Conservation (phyloP, 169 alveolate genomes). For the Cryptosporidium sp. region DNA sequence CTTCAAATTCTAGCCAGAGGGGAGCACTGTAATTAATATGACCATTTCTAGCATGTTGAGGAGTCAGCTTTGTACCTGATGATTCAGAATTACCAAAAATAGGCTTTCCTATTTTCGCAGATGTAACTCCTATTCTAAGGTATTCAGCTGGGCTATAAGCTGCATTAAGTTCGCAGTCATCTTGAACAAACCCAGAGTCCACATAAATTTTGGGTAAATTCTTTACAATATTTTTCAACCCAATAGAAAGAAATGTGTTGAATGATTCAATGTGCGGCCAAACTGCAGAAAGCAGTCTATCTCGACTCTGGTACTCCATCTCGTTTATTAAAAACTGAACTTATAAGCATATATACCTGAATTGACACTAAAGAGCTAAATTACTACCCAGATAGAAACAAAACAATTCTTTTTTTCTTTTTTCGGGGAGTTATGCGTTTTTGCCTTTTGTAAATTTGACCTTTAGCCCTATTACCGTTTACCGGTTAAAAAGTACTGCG, state of each 20-base stretch:
- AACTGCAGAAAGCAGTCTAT: slow-evolving; percentile 66
- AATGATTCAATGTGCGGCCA: slow-evolving; percentile 75
- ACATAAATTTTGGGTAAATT: slow-evolving; percentile 58
- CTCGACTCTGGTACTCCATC: slow-evolving; percentile 68
- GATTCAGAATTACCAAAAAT: slow-evolving; percentile 74
- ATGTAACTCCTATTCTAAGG: slow-evolving; percentile 44
- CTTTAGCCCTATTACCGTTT: background rate
- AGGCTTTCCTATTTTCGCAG: slow-evolving; percentile 70
- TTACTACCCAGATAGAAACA: background rate
- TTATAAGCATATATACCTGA: slow-evolving; percentile 25
- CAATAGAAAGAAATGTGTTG: slow-evolving; percentile 44
- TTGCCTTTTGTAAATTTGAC: slow-evolving; percentile 33
- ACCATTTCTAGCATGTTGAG: slow-evolving; percentile 92
- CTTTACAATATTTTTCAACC: slow-evolving; percentile 52
- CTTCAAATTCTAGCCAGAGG: slow-evolving; percentile 87
- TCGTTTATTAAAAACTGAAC: background rate
- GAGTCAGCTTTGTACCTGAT: slow-evolving; percentile 84
- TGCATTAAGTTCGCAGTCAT: slow-evolving; percentile 64
- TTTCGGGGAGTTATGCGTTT: background rate
- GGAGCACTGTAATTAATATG: slow-evolving; percentile 93
- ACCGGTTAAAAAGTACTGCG: slow-evolving; percentile 17
- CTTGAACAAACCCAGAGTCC: slow-evolving; percentile 54
- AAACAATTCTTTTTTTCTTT: background rate
- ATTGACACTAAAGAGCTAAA: background rate
- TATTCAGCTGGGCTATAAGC: slow-evolving; percentile 61